These are phyloP conservation scores for Fusarium mundagurra DNA, from an alignment of 2,329 filamentous ascomycete species.

Conservation along the genomic window DNA sequence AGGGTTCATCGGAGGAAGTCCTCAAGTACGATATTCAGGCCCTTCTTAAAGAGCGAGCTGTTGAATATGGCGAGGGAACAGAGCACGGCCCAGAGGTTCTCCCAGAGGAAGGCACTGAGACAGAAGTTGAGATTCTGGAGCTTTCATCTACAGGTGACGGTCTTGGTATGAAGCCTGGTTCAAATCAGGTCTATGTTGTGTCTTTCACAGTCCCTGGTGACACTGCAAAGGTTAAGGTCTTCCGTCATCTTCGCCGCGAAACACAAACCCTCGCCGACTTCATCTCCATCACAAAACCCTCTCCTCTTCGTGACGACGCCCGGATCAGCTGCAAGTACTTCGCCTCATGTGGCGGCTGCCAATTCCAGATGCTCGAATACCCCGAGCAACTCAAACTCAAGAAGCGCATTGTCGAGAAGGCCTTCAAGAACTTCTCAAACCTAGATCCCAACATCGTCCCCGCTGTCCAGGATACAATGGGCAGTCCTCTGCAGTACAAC, in stretches of 20 bases:
- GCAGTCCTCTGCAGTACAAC: slow-evolving; percentile 88
- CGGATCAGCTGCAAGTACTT: slow-evolving; percentile 90
- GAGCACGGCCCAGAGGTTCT: slow-evolving; percentile 53
- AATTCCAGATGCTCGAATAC: slow-evolving; percentile 97
- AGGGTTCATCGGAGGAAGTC: slow-evolving; percentile 73
- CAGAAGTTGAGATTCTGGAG: slow-evolving; percentile 82
- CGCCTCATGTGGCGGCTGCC: slow-evolving; percentile 85
- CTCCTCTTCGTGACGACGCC: slow-evolving; percentile 78
- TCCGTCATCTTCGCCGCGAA: slow-evolving; percentile 72
- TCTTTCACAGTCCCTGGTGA: slow-evolving; percentile 92
- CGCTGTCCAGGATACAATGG: slow-evolving; percentile 82
- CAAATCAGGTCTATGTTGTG: slow-evolving; percentile 78
- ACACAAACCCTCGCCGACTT: slow-evolving; percentile 85
- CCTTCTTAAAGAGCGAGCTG: slow-evolving; percentile 58
- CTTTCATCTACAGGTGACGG: slow-evolving; percentile 94
- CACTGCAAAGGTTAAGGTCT: slow-evolving; percentile 78
- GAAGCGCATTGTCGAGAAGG: slow-evolving; percentile 86
- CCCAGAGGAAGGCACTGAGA: slow-evolving; percentile 76
- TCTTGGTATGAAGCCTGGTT: slow-evolving; percentile 76
- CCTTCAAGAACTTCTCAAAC: slow-evolving; percentile 90
- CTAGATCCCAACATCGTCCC: slow-evolving; percentile 81
- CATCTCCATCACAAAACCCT: slow-evolving; percentile 77
- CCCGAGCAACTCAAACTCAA: slow-evolving; percentile 86
- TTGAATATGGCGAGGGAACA: slow-evolving; percentile 41
- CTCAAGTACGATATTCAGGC: slow-evolving; percentile 70